Evolutionary conservation across 495 filamentous ascomycete species (phyloP).

Genomic region (Daldinia decipiens): DNA sequence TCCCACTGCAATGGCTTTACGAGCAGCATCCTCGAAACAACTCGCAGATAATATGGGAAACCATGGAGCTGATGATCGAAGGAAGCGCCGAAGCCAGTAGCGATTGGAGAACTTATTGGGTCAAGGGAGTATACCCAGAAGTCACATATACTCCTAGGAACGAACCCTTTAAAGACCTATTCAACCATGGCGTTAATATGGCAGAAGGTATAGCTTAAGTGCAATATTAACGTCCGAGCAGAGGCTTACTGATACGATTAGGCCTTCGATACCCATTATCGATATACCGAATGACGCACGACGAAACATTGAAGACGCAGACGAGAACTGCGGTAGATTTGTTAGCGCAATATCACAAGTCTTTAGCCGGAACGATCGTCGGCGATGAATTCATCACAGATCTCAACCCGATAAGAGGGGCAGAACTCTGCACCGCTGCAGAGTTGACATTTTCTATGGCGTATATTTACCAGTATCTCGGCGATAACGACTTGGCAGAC

Average conservation of each 20-base stretch:
- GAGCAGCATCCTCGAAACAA: constrained; percentile 54
- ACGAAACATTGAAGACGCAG: constrained; percentile 44
- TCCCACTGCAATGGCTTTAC: constrained; percentile 67
- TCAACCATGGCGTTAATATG: constrained; percentile 48
- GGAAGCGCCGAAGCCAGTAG: constrained; percentile 49
- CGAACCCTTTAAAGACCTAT: constrained; percentile 38
- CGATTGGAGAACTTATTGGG: constrained; percentile 49
- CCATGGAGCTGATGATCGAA: constrained; percentile 51
- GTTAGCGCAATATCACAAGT: constrained; percentile 46
- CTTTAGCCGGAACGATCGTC: constrained; percentile 49
- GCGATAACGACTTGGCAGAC: constrained; percentile 66
- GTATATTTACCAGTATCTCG: constrained; percentile 53
- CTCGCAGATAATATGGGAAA: constrained; percentile 48
- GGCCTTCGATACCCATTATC: constrained; percentile 45
- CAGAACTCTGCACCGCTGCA: constrained; percentile 50
- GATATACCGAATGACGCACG: constrained; percentile 48
- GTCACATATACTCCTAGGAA: constrained; percentile 44
- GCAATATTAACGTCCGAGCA: constrained; percentile 7
- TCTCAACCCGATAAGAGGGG: constrained; percentile 46
- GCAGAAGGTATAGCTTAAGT: constrained; percentile 42
- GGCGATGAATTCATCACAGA: constrained; percentile 48
- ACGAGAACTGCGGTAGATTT: constrained; percentile 48
- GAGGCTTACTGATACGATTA: constrained; percentile 30
- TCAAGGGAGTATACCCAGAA: constrained; percentile 47
- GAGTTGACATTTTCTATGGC: constrained; percentile 50